Base-by-base conservation (phyloP, 768 basidiomycete species). In the Hebeloma cylindrosporum region DNA sequence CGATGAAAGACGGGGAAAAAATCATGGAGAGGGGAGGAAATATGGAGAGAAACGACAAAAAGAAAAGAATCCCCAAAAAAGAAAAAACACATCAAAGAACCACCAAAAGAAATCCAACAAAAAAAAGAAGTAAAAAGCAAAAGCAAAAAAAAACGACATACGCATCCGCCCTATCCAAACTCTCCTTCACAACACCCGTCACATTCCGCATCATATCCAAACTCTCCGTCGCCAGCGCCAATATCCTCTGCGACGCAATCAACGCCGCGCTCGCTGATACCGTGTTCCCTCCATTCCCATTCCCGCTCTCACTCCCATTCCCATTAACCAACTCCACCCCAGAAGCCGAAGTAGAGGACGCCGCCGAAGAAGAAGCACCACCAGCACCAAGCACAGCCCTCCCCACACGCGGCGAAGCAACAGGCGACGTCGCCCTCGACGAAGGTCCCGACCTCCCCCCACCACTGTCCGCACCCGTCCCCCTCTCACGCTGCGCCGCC, bases 151-250 rank as follows among this genome's bases (percentile, higher is more conserved):
- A 38, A 21, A 36, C 46, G 6, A 78, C 83, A 32, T 63, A 91
- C 80, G 85, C 78, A 61, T 94, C 93, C 22, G 92, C 93, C 43
- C 85, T 73, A 61, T 93, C 91, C 63, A 94, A 69, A 50, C 83
- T 88, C 49, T 93, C 93, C 57, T 83, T 85, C 48, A 94, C 86
- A 17, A 94, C 89, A 3, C 79, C 76, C n/a, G 89, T 89, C 21
- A 93, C 89, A 21, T 88, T 82, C 21, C 84, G 74, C 74, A 95
- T 82, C 90, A 93, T 94, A 59, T 95, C 92, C 63, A 95, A 59
- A 59, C 91, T 93, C 70, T 95, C 93, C 10, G 86, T 87, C 9
- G 93, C 91, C 7, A 95, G 79, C 6, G 83, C 81, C 53, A 95
- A 61, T 14, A 95, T 83, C 39, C 86, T 71, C 61, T 89, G 85